A percentile compares a stretch with the other conserved stretches of the same genome.
Evolutionary conservation across 257 asterid species (phyloP).

Genomic region (Sherardia arvensis): DNA sequence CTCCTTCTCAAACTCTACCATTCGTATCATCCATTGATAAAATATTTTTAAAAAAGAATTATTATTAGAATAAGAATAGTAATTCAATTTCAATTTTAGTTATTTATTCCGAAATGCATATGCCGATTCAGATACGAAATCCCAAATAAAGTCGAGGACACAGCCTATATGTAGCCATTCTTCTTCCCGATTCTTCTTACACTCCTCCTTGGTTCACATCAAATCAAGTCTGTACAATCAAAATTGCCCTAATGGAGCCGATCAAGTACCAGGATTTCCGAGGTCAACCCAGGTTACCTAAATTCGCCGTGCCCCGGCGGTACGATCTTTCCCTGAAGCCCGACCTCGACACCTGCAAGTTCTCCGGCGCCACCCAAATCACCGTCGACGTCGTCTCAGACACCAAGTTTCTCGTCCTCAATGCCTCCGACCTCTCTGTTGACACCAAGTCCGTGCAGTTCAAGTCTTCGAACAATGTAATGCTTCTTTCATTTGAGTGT

Average conservation of each 20-base stretch:
- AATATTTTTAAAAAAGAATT: too few species aligned
- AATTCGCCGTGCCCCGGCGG: conserved; percentile 67
- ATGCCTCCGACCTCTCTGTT: conserved; percentile 72
- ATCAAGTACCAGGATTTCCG: conserved; percentile 53
- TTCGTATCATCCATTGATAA: too few species aligned
- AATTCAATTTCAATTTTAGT: too few species aligned
- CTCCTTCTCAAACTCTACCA: too few species aligned
- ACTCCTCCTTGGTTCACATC: not conserved
- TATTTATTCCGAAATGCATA: not conserved
- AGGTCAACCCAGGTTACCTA: conserved; percentile 81
- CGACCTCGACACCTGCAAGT: conserved; percentile 74
- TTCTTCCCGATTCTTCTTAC: not conserved
- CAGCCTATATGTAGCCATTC: not conserved
- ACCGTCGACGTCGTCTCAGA: conserved; percentile 54
- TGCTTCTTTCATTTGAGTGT: not conserved
- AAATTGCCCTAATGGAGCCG: conserved; percentile 10
- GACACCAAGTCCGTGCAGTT: conserved; percentile 47
- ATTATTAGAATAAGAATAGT: too few species aligned
- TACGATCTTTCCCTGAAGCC: conserved; percentile 78
- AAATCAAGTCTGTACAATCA: not conserved
- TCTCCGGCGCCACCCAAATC: conserved; percentile 65
- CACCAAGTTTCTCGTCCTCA: conserved; percentile 73
- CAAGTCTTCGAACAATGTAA: conserved; percentile 39
- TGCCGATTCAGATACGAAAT: not conserved
- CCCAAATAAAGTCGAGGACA: not conserved